Base-by-base conservation (phyloP, 805 yeast genomes). In the Jamesozyma piceae region DNA sequence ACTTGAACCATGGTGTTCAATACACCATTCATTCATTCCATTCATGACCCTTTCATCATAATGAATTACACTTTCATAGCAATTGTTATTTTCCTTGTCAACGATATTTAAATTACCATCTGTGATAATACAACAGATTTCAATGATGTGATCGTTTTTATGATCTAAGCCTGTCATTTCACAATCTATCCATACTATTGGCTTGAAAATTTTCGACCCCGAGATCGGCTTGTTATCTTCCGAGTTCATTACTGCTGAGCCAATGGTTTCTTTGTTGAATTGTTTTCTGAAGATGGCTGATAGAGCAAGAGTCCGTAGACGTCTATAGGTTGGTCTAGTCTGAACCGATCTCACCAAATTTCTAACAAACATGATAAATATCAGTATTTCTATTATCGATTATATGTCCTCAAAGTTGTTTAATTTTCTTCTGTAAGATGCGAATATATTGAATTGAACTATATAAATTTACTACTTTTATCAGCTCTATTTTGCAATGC, bases 161-260 rank as follows among this genome's bases (percentile, higher is more conserved):
- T 80, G 78, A 52, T 90, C 82, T 32, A 92, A 66, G 0, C 99
- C 99, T 0, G 99, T 92, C 98, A 92, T 92, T 61, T 92, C 98
- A 64, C 97, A 92, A 65, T 92, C 98, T 15, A 92, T 73, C 98
- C 98, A 92, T 3, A 92, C 94, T 17, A 90, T 69, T 5, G 74
- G 74, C 37, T 63, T 48, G 22, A 40, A 42, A 14, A 42, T 33
- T 19, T 34, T 37, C 3, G 26, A 24, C 27, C 19, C 27, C 27
- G 5, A 15, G 8, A 20, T 34, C 28, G 17, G 28, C 28, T 24
- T 24, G 11, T 17, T 38, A n/a, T 27, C 3, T 19, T 29, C 14
- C 6, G 26, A 5, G 10, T 18, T 28, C 5, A 14, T 10, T 3
- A 15, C 41, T 4, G 19, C 19, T 20, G 26, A 11, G 14, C 30